phyloP scores from a whole-genome alignment of 164 flowering plant species.

The Amborella trichopoda region DNA sequence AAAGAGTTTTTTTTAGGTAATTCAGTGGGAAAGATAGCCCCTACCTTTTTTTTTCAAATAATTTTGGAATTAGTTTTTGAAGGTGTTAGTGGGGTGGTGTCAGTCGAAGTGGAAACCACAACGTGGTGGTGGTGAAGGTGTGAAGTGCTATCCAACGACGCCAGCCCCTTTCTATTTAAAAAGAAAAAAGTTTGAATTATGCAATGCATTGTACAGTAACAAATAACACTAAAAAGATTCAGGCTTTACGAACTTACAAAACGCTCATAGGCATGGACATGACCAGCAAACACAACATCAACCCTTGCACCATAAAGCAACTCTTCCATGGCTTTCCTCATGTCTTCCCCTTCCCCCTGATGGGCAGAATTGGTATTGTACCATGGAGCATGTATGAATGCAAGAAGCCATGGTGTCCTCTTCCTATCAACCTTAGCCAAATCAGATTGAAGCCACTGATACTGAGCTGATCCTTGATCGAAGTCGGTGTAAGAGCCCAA shows the following conservation, averaged over 20 bases:
- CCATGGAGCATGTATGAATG: slow-evolving; percentile 75
- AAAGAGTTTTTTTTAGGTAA: too few species aligned
- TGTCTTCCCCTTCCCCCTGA: slow-evolving; percentile 40
- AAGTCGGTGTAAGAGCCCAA: slow-evolving; percentile 74
- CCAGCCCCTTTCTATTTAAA: too few species aligned
- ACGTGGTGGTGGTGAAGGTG: too few species aligned
- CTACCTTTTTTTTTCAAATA: too few species aligned
- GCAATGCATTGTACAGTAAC: too few species aligned
- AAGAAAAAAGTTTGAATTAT: too few species aligned
- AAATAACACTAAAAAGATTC: too few species aligned
- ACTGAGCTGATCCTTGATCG: slow-evolving; percentile 38
- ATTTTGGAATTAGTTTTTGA: too few species aligned
- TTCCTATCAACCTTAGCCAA: slow-evolving; percentile 45
- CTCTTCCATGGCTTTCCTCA: slow-evolving; percentile 57
- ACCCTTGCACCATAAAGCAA: slow-evolving; percentile 52
- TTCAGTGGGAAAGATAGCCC: too few species aligned
- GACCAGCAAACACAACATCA: slow-evolving; percentile 68
- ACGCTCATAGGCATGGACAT: slow-evolving; percentile 91
- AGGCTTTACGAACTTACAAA: slow-evolving; percentile 73
- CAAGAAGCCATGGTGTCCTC: slow-evolving; percentile 62
- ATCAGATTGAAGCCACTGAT: slow-evolving; percentile 50
- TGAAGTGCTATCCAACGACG: too few species aligned
- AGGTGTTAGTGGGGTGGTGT: too few species aligned
- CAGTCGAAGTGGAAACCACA: too few species aligned
- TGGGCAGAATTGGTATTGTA: slow-evolving; percentile 69